Evolutionary conservation across 192 early-diverging fungal genomes (phyloP), one percentile per base, ranked within the genome.

Genomic region (Pilaira anomala): DNA sequence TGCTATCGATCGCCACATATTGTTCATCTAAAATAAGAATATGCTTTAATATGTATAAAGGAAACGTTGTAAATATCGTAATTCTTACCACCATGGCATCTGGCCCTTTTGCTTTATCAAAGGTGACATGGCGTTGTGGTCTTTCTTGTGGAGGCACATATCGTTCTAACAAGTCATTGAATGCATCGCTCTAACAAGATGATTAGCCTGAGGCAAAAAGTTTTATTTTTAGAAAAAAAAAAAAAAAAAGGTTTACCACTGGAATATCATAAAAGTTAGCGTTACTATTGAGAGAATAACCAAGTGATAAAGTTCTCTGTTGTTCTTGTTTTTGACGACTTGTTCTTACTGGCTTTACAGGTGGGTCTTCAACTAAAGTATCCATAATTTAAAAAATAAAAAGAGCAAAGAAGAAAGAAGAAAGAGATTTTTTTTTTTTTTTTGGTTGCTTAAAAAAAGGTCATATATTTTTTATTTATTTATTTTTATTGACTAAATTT

Each of bases 251-350:
- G 14, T 64, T 42, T 74, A 79, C 80, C 65, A 71, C 72, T 7
- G 75, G 76, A 39, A 82, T 82, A 57, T 82, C 80, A 63, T 82
- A 78, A 41, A 82, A 82, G 33, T 77, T 70, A 12, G 67, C 63
- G n/a, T 62, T 65, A 24, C 54, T 75, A 1, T 63, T 75, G 5
- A 75, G 49, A 3, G 49, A 66, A 3, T 58, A 40, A 22, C 73
- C 73, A 7, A 75, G 18, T 22, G 56, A 58, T 16, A 7, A 42
- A 16, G 12, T 14, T 41, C 36, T 58, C 8, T 14, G 19, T 58
- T 40, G 29, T 41, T 58, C 56, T 2, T 7, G 21, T n/a, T 42
- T 36, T 25, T 40, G 33, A 14, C 12, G 4, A 1, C 8, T 30
- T n/a, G 28, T 18, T 55, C 53, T 55, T 55, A 30, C 53, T 19